Conservation (phyloP, 805 yeast species). For the Teunomyces funiuensis region DNA sequence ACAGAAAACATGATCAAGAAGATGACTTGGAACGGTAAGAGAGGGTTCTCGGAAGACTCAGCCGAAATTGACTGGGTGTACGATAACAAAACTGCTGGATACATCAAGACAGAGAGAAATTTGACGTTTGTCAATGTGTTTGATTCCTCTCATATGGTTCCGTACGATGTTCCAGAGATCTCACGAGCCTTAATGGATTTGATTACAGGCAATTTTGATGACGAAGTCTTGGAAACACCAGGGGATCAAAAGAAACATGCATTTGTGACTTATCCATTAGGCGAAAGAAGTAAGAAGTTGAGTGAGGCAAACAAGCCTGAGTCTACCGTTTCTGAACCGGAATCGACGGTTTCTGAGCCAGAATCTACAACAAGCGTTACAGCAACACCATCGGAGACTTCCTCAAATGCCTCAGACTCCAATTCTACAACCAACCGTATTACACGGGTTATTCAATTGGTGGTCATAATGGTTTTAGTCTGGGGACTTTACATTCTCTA, state of each 20-base stretch:
- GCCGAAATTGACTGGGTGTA: slow-evolving; percentile 43
- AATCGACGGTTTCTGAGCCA: neutral
- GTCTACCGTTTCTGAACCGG: neutral
- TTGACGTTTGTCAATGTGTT: slow-evolving; percentile 72
- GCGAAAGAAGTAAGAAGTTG: slow-evolving; percentile 15
- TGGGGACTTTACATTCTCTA: slow-evolving; percentile 44
- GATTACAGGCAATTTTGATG: slow-evolving; percentile 31
- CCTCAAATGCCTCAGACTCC: neutral
- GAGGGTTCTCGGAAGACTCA: slow-evolving; percentile 48
- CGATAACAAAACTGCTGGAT: slow-evolving; percentile 38
- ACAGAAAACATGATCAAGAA: slow-evolving; percentile 63
- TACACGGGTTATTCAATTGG: slow-evolving; percentile 40
- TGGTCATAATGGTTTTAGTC: slow-evolving; percentile 35
- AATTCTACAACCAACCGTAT: slow-evolving; percentile 19
- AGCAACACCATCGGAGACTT: neutral
- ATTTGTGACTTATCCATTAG: slow-evolving; percentile 31
- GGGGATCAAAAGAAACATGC: slow-evolving; percentile 18
- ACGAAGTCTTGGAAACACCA: slow-evolving; percentile 13
- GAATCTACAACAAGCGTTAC: neutral
- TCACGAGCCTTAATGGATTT: slow-evolving; percentile 71
- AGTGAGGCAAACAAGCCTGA: neutral
- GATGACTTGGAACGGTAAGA: slow-evolving; percentile 59
- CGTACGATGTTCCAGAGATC: slow-evolving; percentile 71
- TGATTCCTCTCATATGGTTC: slow-evolving; percentile 92
- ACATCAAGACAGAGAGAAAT: slow-evolving; percentile 55